phyloP scores from a whole-genome alignment of 129 eudicot species.

The Flaveria brownii region DNA sequence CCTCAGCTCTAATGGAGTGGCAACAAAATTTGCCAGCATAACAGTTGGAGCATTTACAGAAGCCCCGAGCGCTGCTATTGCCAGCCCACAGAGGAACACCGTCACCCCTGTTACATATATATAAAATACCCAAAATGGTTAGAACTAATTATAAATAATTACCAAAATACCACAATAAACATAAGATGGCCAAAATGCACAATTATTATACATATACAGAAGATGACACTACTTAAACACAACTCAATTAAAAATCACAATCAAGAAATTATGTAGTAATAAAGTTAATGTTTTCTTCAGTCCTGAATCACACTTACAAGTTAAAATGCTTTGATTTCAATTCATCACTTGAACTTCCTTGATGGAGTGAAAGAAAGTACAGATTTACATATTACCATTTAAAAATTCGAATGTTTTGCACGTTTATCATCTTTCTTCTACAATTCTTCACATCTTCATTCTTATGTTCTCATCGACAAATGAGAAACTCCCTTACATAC shows the following conservation, averaged over 20 bases:
- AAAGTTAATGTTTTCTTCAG: too few relatives aligned
- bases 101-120: slow-evolving; percentile 72
- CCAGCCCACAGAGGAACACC: slow-evolving; percentile 82
- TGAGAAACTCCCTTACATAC: neutral
- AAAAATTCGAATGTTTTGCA: neutral
- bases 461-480: neutral
- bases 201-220: too few relatives aligned
- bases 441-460: neutral
- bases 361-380: neutral
- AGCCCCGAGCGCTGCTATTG: slow-evolving; percentile 81
- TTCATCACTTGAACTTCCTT: neutral
- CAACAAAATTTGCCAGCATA: slow-evolving; percentile 82
- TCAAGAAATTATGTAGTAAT: too few relatives aligned
- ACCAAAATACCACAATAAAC: neutral
- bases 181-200: too few relatives aligned
- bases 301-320: neutral
- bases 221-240: too few relatives aligned
- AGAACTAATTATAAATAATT: neutral
- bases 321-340: slow-evolving; percentile 3
- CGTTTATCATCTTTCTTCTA: neutral
- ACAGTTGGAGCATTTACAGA: slow-evolving; percentile 85
- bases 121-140: neutral
- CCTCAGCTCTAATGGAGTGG: slow-evolving; percentile 94
- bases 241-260: too few relatives aligned
- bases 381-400: neutral